Base-by-base conservation (phyloP, 2,329 filamentous ascomycete species). In the Curvularia spicifera region DNA sequence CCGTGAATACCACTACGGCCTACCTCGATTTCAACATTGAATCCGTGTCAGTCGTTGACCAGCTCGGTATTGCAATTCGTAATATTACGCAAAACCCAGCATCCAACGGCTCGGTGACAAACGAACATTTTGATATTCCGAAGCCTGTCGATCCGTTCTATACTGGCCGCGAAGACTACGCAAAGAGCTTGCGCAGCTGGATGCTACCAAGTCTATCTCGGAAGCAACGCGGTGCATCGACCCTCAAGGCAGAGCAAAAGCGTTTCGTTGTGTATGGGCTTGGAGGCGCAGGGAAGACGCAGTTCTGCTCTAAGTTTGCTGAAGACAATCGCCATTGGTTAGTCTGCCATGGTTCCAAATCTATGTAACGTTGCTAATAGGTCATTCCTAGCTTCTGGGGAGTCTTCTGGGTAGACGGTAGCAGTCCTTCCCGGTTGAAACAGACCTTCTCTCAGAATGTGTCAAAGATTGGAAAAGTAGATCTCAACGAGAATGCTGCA, bases 201-300 rank as follows among this genome's bases (percentile, higher is more conserved):
- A 42, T 42, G 39, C 12, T 42, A 24, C 39, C 39, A 12, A 42
- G 18, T 22, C 39, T 24, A 12, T 24, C 39, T 22, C 18, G 20
- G 20, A 42, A 42, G 39, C 39, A 42, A 42, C 39, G 39, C 39
- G 20, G 39, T 22, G 22, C 39, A 42, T 13, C 39, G 39, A n/a
- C 8, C 10, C 9, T 31, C 39, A 44, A 51, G 39, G 13, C 35
- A 29, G 29, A 58, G 15, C 59, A 57, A 15, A 59, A 56, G n/a
- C 52, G 53, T 13, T 63, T 59, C 59, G 68, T 47, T 57, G 74
- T 47, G 47, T 71, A 74, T 57, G 77, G 77, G 13, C 57, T 79
- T 24, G 74, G 74, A n/a, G 78, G 78, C 12, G 75, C 74, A 44
- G 77, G 78, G 10, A 80, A 79, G 62, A 79, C 74, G 4, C 73